phyloP scores from a whole-genome alignment of 768 basidiomycete genomes.

The Calocybe cyanea region DNA sequence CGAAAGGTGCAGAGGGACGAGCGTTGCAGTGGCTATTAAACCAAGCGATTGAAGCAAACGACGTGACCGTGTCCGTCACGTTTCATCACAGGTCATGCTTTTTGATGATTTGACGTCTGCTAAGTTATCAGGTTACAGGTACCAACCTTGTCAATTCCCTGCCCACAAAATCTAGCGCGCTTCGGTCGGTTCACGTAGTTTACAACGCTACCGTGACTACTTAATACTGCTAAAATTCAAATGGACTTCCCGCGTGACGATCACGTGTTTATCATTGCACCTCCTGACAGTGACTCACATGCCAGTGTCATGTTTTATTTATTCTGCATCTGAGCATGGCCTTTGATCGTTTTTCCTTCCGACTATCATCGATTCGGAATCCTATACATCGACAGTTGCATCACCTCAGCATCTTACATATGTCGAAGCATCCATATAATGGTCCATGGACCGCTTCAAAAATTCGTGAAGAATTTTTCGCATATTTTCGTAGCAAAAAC shows the following conservation, averaged over 20 bases:
- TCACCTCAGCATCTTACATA: slow-evolving; percentile 22
- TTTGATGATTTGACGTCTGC: no score
- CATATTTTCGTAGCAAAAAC: slow-evolving; percentile 74
- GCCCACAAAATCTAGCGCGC: no score
- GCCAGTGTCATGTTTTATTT: slow-evolving; percentile 15
- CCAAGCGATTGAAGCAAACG: no score
- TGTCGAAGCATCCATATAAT: slow-evolving; percentile 33
- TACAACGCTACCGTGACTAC: no score
- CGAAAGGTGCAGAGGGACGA: slow-evolving; percentile 19
- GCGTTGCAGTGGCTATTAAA: no score
- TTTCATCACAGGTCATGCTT: no score
- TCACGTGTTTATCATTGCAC: background rate
- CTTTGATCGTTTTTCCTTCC: slow-evolving; percentile 19
- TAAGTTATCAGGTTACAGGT: no score
- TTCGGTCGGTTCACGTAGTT: no score
- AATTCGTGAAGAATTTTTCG: slow-evolving; percentile 87
- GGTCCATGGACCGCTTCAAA: slow-evolving; percentile 75
- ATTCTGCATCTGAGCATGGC: slow-evolving; percentile 18
- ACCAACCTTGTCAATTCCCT: no score
- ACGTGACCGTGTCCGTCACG: background rate
- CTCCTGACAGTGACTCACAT: slow-evolving; percentile 20
- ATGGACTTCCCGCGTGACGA: no score
- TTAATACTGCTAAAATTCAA: no score
- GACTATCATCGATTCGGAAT: slow-evolving; percentile 22
- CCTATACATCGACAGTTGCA: slow-evolving; percentile 3